Percentiles rank a stretch among this genome's conserved stretches.
Evolutionary conservation across 2,329 filamentous ascomycete genomes (phyloP).

Genomic region (Diplodia corticola): DNA sequence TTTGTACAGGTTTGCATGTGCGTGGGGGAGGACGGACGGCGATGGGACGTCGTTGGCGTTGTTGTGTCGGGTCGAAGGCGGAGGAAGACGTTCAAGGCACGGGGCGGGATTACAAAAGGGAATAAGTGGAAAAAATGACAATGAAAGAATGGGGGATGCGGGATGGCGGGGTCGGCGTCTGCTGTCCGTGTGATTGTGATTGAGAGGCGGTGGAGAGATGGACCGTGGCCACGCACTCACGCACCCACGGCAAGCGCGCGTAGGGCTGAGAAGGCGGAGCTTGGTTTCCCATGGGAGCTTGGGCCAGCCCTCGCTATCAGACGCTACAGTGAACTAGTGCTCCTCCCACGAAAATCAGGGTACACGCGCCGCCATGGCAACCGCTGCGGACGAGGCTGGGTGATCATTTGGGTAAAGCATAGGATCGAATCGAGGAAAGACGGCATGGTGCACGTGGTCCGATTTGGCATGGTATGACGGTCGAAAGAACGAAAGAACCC

Average conservation of each 20-base stretch:
- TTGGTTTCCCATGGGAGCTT: constrained; percentile 4
- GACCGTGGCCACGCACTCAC: neutral
- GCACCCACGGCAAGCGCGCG: constrained; percentile 12
- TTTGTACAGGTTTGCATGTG: too few relatives aligned
- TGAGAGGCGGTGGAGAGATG: constrained; percentile 19
- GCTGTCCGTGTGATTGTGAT: neutral
- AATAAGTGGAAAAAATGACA: neutral
- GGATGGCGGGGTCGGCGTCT: neutral
- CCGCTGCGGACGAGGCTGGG: neutral
- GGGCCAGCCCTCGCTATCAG: neutral
- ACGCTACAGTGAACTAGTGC: neutral
- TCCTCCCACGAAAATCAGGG: neutral
- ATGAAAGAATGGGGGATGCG: neutral
- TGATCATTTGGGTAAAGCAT: neutral
- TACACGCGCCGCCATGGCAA: neutral
- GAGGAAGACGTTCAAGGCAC: too few relatives aligned
- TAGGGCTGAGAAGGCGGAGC: constrained; percentile 15
- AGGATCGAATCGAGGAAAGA: neutral
- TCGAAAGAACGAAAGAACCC: neutral
- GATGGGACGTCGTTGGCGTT: too few relatives aligned
- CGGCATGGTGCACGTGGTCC: neutral
- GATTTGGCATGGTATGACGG: neutral
- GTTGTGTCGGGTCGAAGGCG: neutral
- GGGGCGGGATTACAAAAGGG: neutral
- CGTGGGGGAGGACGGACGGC: neutral